Evolutionary conservation across 2,329 filamentous ascomycete genomes (phyloP).

Genomic region (Verticillium tricorpus): DNA sequence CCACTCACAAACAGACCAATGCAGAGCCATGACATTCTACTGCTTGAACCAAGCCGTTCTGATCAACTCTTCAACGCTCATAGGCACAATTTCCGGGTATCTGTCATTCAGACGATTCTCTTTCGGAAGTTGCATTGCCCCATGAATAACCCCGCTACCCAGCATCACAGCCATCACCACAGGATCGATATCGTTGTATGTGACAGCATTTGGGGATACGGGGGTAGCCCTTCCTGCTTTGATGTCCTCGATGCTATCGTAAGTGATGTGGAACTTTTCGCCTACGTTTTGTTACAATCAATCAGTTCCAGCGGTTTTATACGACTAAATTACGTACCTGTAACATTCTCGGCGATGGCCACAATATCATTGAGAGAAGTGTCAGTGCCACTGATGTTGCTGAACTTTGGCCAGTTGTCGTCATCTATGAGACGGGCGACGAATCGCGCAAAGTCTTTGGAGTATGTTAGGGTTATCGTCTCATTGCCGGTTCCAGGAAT

Average conservation of each 20-base stretch:
- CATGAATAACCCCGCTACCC: background rate
- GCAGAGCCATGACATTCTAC: too few relatives aligned
- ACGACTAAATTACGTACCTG: background rate
- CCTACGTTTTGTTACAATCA: background rate
- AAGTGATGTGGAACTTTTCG: background rate
- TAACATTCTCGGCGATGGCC: background rate
- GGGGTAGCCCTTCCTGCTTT: background rate
- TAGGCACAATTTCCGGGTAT: background rate
- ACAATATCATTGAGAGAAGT: background rate
- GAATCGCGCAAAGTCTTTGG: slow-evolving; percentile 18
- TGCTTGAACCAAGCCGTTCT: background rate
- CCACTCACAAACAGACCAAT: too few relatives aligned
- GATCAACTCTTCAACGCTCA: background rate
- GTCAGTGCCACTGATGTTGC: background rate
- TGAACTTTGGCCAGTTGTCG: background rate
- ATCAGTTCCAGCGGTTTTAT: too few relatives aligned
- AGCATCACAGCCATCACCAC: background rate
- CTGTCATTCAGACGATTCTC: background rate
- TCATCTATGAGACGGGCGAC: slow-evolving; percentile 26
- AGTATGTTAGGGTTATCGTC: slow-evolving; percentile 2
- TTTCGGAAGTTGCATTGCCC: background rate
- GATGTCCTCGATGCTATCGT: background rate
- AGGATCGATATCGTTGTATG: background rate
- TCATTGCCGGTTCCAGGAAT: slow-evolving; percentile 7
- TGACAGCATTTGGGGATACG: background rate